Evolutionary conservation across 495 filamentous ascomycete species (phyloP), one percentile per base, ranked within the genome.

Genomic region (Geopyxis carbonaria): DNA sequence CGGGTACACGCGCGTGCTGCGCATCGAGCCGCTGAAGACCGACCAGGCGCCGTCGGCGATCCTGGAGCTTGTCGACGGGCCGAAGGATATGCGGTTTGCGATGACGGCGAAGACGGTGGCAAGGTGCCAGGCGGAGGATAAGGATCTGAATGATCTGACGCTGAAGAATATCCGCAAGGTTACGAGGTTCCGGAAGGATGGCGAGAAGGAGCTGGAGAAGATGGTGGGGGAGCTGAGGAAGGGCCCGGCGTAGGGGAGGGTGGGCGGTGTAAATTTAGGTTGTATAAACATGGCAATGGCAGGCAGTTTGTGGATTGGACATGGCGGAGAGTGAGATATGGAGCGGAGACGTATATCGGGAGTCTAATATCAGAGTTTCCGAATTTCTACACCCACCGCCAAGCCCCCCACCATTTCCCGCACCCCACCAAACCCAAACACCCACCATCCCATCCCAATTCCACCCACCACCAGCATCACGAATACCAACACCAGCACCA

Each of bases 51-150:
- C 74, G 23, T 79, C 73, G 15, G 89, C 89, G 0, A 91, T 97
- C 48, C 71, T 97, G n/a, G 89, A 95, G 60, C 69, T 97, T 9
- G 84, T 95, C 31, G 89, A 97, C 57, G 87, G 87, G 29, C 87
- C 85, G 11, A 80, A 76, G 59, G 89, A 97, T 61, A 82, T 93
- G 69, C 77, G 86, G 2, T 95, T 97, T 62, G 78, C 79, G 38
- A 73, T 94, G 66, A 93, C 85, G 11, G 89, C 89, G 3, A 71
- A 72, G 32, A 74, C 80, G 0, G 63, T 97, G 0, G 80, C 76
- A 25, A 66, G 67, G 28, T 64, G 77, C 47, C 63, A 75, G 22
- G 56, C 51, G 9, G 50, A 70, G 35, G 62, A 63, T 27, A 64
- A 61, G 34, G 57, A 58, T 3, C 59, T 80, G 42, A 76, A 71